phyloP scores from a whole-genome alignment of 139 green algal genomes.

The Coelastrella sp. region DNA sequence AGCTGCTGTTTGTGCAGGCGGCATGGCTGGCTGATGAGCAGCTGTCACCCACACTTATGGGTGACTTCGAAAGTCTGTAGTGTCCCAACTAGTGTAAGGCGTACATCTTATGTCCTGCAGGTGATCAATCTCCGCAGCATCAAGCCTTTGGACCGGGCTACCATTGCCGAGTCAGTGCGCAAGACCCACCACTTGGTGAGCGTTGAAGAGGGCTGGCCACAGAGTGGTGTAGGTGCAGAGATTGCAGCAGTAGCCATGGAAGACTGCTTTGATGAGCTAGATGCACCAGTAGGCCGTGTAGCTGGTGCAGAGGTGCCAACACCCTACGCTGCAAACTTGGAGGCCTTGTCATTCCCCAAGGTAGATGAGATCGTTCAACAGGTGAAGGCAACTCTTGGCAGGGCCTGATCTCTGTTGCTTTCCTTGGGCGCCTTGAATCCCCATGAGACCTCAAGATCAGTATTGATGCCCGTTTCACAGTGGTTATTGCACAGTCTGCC shows the following conservation, averaged over 20 bases:
- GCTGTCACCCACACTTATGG: too few relatives aligned
- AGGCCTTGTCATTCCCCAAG: conserved; percentile 85
- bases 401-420: background rate
- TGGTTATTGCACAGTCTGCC: too few relatives aligned
- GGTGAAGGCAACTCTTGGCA: conserved; percentile 40
- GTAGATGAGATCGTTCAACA: conserved; percentile 83
- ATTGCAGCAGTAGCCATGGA: conserved; percentile 90
- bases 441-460: too few relatives aligned
- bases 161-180: conserved; percentile 83
- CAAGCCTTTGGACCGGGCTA: conserved; percentile 93
- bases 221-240: conserved; percentile 90
- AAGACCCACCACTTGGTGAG: conserved; percentile 93
- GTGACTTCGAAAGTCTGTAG: too few relatives aligned
- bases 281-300: conserved; percentile 93
- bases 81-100: background rate
- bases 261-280: conserved; percentile 97
- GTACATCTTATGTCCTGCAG: conserved; percentile 45
- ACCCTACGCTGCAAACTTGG: conserved; percentile 96
- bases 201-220: conserved; percentile 98
- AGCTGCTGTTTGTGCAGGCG: too few relatives aligned
- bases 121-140: conserved; percentile 97
- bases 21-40: too few relatives aligned
- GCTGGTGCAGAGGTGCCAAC: conserved; percentile 92
- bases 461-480: too few relatives aligned
- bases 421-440: too few relatives aligned